phyloP scores from a whole-genome alignment of 352 stramenopile genomes.

The Phytophthora sp. region DNA sequence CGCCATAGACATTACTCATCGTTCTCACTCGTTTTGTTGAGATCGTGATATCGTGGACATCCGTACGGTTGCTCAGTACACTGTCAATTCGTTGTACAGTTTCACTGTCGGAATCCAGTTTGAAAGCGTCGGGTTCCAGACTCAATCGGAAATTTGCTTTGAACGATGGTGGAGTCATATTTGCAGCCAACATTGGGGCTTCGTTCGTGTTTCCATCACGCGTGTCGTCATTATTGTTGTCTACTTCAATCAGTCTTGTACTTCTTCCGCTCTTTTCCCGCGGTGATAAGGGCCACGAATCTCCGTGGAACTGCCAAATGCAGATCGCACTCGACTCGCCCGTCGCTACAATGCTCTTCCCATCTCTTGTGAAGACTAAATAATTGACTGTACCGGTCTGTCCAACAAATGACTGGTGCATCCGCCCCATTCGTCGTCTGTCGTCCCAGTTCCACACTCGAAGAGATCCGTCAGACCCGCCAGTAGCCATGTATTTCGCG shows the following conservation, averaged over 20 bases:
- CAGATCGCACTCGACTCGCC: constrained; percentile 55
- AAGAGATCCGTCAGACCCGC: constrained; percentile 59
- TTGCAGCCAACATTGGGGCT: constrained; percentile 23
- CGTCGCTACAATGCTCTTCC: constrained; percentile 46
- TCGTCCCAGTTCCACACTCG: constrained; percentile 68
- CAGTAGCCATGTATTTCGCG: constrained; percentile 71
- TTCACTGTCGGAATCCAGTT: constrained; percentile 13
- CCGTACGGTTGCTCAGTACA: constrained; percentile 12
- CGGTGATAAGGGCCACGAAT: constrained; percentile 30
- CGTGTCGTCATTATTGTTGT: background rate
- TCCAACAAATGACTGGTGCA: constrained; percentile 66
- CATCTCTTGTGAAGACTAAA: constrained; percentile 52
- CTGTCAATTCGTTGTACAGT: constrained; percentile 7
- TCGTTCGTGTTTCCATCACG: background rate
- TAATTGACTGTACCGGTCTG: constrained; percentile 44
- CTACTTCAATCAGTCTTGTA: background rate
- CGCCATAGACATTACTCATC: background rate
- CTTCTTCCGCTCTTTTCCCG: background rate
- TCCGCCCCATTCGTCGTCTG: constrained; percentile 52
- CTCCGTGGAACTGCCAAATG: constrained; percentile 68
- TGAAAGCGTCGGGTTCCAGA: constrained; percentile 47
- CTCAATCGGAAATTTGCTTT: constrained; percentile 45
- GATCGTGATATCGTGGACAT: background rate
- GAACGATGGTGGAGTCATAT: constrained; percentile 25
- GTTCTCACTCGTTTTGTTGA: constrained; percentile 1